Evolutionary conservation across 1,284 basidiomycete genomes (phyloP).

Genomic region (Pseudozyma hubeiensis): DNA sequence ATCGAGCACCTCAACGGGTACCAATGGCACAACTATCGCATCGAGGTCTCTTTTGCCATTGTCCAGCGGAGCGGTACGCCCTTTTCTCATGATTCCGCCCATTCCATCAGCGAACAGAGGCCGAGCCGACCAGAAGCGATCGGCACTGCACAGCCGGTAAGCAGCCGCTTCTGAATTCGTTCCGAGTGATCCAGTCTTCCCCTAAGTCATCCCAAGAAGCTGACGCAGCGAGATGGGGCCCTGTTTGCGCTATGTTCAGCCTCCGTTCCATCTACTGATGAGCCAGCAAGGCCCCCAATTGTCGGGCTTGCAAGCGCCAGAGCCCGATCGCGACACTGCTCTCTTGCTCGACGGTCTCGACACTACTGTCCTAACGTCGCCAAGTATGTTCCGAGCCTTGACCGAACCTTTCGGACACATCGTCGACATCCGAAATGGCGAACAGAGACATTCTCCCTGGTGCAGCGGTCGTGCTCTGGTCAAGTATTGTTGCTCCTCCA

Average conservation of each 20-base stretch:
- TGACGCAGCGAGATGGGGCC: too few relatives aligned
- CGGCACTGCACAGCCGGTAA: constrained; percentile 13
- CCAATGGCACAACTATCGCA: constrained; percentile 64
- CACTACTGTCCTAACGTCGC: constrained; percentile 18
- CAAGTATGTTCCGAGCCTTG: constrained; percentile 26
- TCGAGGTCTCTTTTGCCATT: constrained; percentile 67
- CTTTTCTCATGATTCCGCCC: constrained; percentile 36
- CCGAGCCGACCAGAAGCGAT: background rate
- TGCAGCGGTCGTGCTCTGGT: constrained; percentile 2
- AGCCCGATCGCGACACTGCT: background rate
- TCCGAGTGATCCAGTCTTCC: background rate
- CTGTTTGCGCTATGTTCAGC: too few relatives aligned
- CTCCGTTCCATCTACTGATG: too few relatives aligned
- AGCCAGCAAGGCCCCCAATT: background rate
- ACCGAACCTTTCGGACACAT: constrained; percentile 36
- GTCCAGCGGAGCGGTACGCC: constrained; percentile 65
- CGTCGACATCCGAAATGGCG: background rate
- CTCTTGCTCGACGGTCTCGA: constrained; percentile 24
- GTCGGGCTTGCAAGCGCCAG: background rate
- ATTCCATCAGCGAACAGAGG: constrained; percentile 2
- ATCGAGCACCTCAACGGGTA: constrained; percentile 58
- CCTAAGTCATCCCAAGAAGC: too few relatives aligned
- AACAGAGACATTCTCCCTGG: background rate
- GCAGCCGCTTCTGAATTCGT: background rate
- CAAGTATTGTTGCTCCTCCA: constrained; percentile 32